Evolutionary conservation across 768 basidiomycete genomes (phyloP).

Genomic region (Leucocoprinus leucothites): DNA sequence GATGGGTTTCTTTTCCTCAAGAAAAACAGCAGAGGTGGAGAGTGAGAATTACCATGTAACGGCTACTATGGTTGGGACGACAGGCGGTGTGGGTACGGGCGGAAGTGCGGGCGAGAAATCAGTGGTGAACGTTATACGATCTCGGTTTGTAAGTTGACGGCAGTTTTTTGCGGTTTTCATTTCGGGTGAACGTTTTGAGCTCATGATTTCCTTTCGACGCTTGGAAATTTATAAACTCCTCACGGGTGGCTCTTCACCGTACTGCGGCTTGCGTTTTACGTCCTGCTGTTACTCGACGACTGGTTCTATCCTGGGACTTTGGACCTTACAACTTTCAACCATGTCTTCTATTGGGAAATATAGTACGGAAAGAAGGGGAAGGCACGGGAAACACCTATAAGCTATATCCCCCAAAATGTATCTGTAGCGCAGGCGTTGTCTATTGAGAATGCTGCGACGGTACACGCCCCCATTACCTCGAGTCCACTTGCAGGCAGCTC

Average conservation of each 20-base stretch:
- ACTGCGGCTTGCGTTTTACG: too few relatives aligned
- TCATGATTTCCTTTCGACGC: too few relatives aligned
- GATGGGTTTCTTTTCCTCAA: conserved; percentile 54
- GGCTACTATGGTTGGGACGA: conserved; percentile 17
- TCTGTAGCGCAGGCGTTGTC: conserved; percentile 34
- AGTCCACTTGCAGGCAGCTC: conserved; percentile 21
- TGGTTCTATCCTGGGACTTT: too few relatives aligned
- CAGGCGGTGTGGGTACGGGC: conserved; percentile 9
- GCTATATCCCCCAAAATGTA: conserved; percentile 27
- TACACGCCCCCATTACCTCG: conserved; percentile 19
- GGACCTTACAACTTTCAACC: too few relatives aligned
- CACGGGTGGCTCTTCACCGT: too few relatives aligned
- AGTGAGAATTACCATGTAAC: conserved; percentile 31
- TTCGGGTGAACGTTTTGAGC: conserved; percentile 14
- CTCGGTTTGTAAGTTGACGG: conserved; percentile 50
- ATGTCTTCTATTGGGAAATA: too few relatives aligned
- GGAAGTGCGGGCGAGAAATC: conserved; percentile 34
- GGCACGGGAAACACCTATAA: conserved; percentile 40
- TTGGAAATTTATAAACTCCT: too few relatives aligned
- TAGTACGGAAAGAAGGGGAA: conserved; percentile 64
- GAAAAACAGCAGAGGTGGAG: conserved; percentile 38
- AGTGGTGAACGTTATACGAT: conserved; percentile 56
- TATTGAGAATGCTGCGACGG: conserved; percentile 14
- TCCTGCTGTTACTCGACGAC: too few relatives aligned
- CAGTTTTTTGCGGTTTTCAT: conserved; percentile 15